Percentiles rank a stretch among this genome's conserved stretches.
Conservation (phyloP, 176 grass and related monocot species). For the Elymus sibiricus region DNA sequence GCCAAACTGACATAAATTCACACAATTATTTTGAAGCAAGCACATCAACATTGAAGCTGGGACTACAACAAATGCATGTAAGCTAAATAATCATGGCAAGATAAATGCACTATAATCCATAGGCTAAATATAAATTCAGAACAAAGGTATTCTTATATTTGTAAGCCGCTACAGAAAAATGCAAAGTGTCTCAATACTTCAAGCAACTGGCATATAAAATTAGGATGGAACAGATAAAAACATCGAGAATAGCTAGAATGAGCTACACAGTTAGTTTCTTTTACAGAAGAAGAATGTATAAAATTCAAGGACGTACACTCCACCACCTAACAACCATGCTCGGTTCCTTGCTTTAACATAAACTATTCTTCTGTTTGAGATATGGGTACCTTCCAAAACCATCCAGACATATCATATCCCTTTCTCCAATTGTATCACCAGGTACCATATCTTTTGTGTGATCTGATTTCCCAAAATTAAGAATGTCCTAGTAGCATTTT, state of each 20-base stretch:
- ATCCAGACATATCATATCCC: background rate
- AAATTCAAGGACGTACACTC: background rate
- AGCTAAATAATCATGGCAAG: no score
- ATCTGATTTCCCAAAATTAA: background rate
- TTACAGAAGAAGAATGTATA: background rate
- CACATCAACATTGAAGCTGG: no score
- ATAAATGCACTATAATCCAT: no score
- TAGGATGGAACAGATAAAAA: background rate
- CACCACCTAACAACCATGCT: background rate
- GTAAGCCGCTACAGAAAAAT: background rate
- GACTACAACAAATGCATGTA: no score
- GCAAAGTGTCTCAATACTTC: background rate
- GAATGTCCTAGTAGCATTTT: background rate
- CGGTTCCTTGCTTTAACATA: background rate
- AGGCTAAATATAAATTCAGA: no score
- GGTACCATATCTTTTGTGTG: background rate
- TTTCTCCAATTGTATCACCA: background rate
- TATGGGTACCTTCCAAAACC: background rate
- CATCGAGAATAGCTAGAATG: background rate
- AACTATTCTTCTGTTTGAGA: no score
- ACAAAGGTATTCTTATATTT: background rate
- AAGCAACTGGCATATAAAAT: background rate
- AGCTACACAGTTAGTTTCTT: background rate
- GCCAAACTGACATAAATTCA: no score
- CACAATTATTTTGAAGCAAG: no score